These are phyloP conservation scores for Cyberlindnera saturnus DNA, from an alignment of 805 yeast species.

Conservation along the genomic window DNA sequence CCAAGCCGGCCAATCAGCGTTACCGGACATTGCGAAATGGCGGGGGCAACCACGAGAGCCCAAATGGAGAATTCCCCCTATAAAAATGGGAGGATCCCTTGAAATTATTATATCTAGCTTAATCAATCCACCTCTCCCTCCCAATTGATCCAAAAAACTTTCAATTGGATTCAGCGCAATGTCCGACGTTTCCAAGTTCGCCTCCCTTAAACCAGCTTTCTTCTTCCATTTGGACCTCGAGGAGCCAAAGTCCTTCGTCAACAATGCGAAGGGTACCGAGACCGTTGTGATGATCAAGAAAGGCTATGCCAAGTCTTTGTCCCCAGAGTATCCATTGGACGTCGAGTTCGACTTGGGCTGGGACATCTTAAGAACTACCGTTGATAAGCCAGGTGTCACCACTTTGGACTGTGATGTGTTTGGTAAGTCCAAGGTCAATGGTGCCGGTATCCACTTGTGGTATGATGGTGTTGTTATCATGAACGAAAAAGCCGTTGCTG, in stretches of 20 bases:
- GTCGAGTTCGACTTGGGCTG: conserved; percentile 33
- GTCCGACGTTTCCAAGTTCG: conserved; percentile 6
- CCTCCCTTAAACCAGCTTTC: conserved; percentile 30
- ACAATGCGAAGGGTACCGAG: conserved; percentile 23
- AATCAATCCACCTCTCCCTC: too few species aligned
- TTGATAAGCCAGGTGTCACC: conserved; percentile 24
- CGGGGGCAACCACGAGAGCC: too few species aligned
- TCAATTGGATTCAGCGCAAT: background rate
- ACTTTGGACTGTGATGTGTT: conserved; percentile 46
- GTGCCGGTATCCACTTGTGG: conserved; percentile 34
- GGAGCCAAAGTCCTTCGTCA: conserved; percentile 27
- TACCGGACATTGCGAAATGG: too few species aligned
- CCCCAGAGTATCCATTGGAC: conserved; percentile 33
- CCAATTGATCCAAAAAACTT: background rate
- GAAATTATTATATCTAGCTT: too few species aligned
- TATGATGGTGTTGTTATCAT: conserved; percentile 46
- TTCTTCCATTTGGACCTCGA: conserved; percentile 30
- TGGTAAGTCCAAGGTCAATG: conserved; percentile 36
- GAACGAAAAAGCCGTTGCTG: conserved; percentile 29
- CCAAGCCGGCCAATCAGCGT: too few species aligned
- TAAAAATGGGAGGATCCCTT: too few species aligned
- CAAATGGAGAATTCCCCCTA: too few species aligned
- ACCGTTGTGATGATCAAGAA: conserved; percentile 27
- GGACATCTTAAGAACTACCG: conserved; percentile 39
- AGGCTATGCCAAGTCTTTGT: conserved; percentile 34